Base-by-base conservation (phyloP, 495 filamentous ascomycete genomes). In the Lasiosphaeria hispida region DNA sequence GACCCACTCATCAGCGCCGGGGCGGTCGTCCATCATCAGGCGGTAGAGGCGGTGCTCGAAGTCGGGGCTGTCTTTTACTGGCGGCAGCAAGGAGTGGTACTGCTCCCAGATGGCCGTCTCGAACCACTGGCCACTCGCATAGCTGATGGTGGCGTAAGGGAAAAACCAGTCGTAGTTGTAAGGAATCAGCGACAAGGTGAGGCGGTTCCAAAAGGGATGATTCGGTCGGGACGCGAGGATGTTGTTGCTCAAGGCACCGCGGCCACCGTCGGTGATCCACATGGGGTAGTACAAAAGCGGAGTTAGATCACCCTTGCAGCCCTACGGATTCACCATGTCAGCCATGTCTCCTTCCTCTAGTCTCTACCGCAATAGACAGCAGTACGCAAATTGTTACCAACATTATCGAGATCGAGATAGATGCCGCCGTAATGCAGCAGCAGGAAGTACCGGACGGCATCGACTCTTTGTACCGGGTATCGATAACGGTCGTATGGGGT, bases 131-230 rank as follows among this genome's bases (percentile, higher is more conserved):
- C 91, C 91, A 9, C 90, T 94, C 14, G 84, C 83, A 62, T 88
- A 92, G 87, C 92, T 96, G 60, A 96, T 87, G 15, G 89, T 93
- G 58, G 94, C 87, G 70, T 94, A 96, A 0, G 91, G 90, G 39
- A 94, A 78, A 37, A 84, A 70, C 87, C 88, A 96, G 64, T 84
- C 84, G 60, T 83, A 83, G 66, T 92, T 81, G 69, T 91, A 96
- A 4, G 74, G 69, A 51, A 86, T 79, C 39, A 96, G 75, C 13
- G 78, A 75, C 61, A 89, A 84, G 54, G 92, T 91, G 23, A 88
- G 81, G 39, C 77, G 79, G 10, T 85, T 76, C 79, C 93, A 95
- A 77, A 92, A 96, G 0, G 89, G 89, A 63, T 96, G 92, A 52
- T 87, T 80, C 1, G 90, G 89, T 3, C 88, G 79, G 11, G 88